Conservation (phyloP, 192 early-diverging fungal species). For the Coemansia sp. region DNA sequence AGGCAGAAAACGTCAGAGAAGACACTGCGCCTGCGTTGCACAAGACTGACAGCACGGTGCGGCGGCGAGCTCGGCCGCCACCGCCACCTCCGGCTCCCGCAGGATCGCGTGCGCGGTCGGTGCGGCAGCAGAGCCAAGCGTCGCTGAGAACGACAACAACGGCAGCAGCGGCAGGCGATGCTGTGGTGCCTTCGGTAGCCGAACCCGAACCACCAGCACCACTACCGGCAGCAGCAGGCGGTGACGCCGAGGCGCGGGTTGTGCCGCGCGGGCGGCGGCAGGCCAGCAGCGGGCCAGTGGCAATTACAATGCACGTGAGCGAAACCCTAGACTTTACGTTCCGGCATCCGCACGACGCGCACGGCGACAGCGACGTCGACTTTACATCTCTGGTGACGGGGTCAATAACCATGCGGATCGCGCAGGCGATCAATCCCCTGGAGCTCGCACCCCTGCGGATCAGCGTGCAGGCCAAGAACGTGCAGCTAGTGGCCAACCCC, state of each 20-base stretch:
- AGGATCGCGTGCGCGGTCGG: conserved; percentile 13
- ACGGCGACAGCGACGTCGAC: neutral
- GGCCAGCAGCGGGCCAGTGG: conserved; percentile 20
- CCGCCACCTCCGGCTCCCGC: conserved; percentile 29
- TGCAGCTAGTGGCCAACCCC: conserved; percentile 45
- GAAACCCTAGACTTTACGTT: conserved; percentile 38
- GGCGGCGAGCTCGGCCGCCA: conserved; percentile 41
- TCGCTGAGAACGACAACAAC: too few species aligned
- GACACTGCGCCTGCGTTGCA: neutral
- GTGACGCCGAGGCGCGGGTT: conserved; percentile 3
- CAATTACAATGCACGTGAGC: conserved; percentile 26
- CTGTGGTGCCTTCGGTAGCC: neutral
- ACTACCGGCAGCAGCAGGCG: neutral
- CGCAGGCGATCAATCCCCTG: conserved; percentile 24
- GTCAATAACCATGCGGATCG: conserved; percentile 25
- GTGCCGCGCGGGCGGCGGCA: conserved; percentile 27
- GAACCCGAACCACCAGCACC: neutral
- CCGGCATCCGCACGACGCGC: neutral
- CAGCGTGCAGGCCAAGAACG: conserved; percentile 17
- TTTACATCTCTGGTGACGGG: conserved; percentile 26
- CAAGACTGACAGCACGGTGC: conserved; percentile 29
- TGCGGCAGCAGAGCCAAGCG: conserved; percentile 10
- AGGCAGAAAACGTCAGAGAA: neutral
- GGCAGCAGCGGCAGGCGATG: neutral
- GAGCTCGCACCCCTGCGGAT: conserved; percentile 50